phyloP scores from a whole-genome alignment of 768 basidiomycete species.

The Jaapia argillacea region DNA sequence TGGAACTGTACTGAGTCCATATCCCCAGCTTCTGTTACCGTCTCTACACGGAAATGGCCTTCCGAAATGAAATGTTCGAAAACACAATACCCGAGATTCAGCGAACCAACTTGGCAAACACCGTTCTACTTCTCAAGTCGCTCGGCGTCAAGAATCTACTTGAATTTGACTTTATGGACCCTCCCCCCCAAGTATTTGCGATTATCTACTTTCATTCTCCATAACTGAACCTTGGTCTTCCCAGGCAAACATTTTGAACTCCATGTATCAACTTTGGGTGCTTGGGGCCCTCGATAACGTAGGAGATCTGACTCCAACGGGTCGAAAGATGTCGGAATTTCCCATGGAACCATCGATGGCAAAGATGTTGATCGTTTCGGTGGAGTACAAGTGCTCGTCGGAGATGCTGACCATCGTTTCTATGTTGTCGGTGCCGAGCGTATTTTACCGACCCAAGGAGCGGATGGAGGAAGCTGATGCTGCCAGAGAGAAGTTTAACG shows the following conservation, averaged over 20 bases:
- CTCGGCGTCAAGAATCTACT: constrained; percentile 94
- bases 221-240: neutral
- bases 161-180: constrained; percentile 99
- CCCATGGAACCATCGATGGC: constrained; percentile 99
- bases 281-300: constrained; percentile 95
- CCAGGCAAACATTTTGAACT: constrained; percentile 94
- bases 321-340: constrained; percentile 97
- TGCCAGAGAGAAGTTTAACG: constrained; percentile 95
- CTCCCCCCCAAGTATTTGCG: constrained; percentile 88
- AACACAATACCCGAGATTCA: constrained; percentile 99
- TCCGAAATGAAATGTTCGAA: constrained; percentile 87
- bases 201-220: neutral
- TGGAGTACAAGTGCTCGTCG: constrained; percentile 85
- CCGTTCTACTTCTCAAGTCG: constrained; percentile 88
- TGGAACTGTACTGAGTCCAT: too few species aligned
- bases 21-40: constrained; percentile 81
- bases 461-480: constrained; percentile 97
- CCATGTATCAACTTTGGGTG: constrained; percentile 99
- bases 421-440: constrained; percentile 96
- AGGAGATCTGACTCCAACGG: constrained; percentile 87
- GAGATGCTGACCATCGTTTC: constrained; percentile 99
- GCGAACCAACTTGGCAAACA: constrained; percentile 94
- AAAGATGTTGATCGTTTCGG: constrained; percentile 95
- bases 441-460: constrained; percentile 96
- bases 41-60: constrained; percentile 95